phyloP scores from a whole-genome alignment of 1,139 yeast species.

The Yamadazyma buinensis region DNA sequence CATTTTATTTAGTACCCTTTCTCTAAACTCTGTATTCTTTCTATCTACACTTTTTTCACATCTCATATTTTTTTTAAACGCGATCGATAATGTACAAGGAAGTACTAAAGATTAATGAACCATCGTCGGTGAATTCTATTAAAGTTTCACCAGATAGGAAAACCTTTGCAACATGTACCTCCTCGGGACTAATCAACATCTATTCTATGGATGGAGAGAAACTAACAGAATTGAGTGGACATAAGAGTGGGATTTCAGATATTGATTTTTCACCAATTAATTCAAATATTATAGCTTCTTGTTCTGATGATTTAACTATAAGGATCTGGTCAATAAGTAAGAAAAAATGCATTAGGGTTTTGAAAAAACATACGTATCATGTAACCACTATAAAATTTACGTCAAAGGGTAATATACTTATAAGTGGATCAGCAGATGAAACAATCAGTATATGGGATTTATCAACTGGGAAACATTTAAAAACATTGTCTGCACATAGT shows the following conservation, averaged over 20 bases:
- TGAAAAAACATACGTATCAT: constrained; percentile 83
- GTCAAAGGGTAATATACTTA: constrained; percentile 69
- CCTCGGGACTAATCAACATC: constrained; percentile 27
- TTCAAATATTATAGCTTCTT: constrained; percentile 71
- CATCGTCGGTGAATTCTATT: constrained; percentile 16
- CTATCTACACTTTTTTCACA: no score
- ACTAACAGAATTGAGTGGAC: constrained; percentile 52
- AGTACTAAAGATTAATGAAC: constrained; percentile 1
- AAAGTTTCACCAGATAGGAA: constrained; percentile 66
- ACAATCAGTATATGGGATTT: constrained; percentile 90
- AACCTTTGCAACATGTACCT: constrained; percentile 54
- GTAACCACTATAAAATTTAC: constrained; percentile 73
- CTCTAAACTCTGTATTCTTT: no score
- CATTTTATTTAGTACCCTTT: no score
- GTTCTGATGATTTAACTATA: constrained; percentile 81
- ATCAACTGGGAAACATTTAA: constrained; percentile 61
- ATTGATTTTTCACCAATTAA: constrained; percentile 71
- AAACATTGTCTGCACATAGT: constrained; percentile 88
- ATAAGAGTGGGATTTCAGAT: constrained; percentile 65
- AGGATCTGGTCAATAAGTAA: constrained; percentile 64
- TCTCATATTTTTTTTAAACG: no score
- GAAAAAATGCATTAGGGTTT: constrained; percentile 51
- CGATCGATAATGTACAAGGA: constrained; percentile 2
- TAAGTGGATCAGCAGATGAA: constrained; percentile 88
- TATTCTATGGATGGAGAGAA: constrained; percentile 15